Percentiles rank a stretch among this genome's conserved stretches.
These are phyloP conservation scores for Calocera cornea DNA, from an alignment of 768 basidiomycete species.

Conservation along the genomic window DNA sequence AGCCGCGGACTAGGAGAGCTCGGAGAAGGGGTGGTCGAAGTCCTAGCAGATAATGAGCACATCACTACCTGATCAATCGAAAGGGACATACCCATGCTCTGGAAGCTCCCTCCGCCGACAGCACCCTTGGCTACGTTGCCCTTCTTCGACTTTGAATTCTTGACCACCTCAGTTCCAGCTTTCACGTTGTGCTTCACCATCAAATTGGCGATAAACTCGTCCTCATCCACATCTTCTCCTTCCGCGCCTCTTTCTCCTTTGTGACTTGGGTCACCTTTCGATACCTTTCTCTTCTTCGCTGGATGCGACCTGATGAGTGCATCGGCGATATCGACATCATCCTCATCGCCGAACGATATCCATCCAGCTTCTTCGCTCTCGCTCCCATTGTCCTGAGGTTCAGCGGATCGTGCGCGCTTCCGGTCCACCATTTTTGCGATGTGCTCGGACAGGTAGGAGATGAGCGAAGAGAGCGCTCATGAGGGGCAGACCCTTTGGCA, in stretches of 20 bases:
- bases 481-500: background rate
- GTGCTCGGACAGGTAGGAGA: background rate
- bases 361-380: background rate
- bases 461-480: background rate
- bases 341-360: slow-evolving; percentile 7
- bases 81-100: slow-evolving; percentile 69
- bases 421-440: background rate
- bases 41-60: slow-evolving; percentile 32
- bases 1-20: slow-evolving; percentile 81
- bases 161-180: slow-evolving; percentile 60
- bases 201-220: slow-evolving; percentile 50
- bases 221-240: slow-evolving; percentile 39
- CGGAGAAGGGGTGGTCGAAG: slow-evolving; percentile 72
- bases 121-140: slow-evolving; percentile 57
- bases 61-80: background rate
- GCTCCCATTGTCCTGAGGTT: background rate
- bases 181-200: slow-evolving; percentile 62
- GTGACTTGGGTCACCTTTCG: background rate
- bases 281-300: background rate
- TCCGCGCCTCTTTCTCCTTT: slow-evolving; percentile 24
- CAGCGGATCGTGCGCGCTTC: background rate
- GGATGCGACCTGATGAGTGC: background rate
- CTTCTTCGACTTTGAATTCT: slow-evolving; percentile 51
- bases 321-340: slow-evolving; percentile 11
- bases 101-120: slow-evolving; percentile 87